A percentile compares a stretch with the other conserved stretches of the same genome.
phyloP scores from a whole-genome alignment of 257 asterid species.

The Catharanthus roseus region DNA sequence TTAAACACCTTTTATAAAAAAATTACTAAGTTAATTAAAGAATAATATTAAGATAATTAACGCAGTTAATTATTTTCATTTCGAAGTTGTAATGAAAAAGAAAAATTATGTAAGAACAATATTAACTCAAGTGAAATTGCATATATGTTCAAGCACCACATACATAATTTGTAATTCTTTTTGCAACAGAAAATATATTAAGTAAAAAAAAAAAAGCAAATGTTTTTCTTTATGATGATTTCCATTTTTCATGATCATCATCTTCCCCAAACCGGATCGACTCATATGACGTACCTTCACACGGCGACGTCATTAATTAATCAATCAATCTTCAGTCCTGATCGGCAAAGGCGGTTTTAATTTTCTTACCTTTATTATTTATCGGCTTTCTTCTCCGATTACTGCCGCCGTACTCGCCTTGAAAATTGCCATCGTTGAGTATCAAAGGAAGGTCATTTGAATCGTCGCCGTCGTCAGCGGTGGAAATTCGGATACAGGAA shows the following conservation, averaged over 20 bases:
- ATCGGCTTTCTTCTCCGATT: constrained; percentile 28
- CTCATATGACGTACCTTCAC: no score
- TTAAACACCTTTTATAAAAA: no score
- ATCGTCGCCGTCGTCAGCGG: constrained; percentile 61
- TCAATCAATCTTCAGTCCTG: not conserved
- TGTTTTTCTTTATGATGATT: not conserved
- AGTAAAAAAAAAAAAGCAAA: not conserved
- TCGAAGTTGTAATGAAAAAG: not conserved
- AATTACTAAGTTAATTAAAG: no score
- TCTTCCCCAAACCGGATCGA: not conserved
- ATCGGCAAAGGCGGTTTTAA: constrained; percentile 21
- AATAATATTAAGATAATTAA: no score
- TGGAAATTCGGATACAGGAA: constrained; percentile 69
- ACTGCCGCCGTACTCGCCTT: not conserved
- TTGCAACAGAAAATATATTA: not conserved
- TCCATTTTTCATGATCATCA: no score
- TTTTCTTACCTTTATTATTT: constrained; percentile 37
- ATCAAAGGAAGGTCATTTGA: constrained; percentile 54
- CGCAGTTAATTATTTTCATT: not conserved
- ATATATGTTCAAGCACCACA: not conserved
- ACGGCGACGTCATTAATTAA: no score
- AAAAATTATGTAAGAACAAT: not conserved
- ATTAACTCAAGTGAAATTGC: not conserved
- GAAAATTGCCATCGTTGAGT: constrained; percentile 35
- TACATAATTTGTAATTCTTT: not conserved